phyloP scores from a whole-genome alignment of 352 stramenopile species.

The Pythium plurisporium region DNA sequence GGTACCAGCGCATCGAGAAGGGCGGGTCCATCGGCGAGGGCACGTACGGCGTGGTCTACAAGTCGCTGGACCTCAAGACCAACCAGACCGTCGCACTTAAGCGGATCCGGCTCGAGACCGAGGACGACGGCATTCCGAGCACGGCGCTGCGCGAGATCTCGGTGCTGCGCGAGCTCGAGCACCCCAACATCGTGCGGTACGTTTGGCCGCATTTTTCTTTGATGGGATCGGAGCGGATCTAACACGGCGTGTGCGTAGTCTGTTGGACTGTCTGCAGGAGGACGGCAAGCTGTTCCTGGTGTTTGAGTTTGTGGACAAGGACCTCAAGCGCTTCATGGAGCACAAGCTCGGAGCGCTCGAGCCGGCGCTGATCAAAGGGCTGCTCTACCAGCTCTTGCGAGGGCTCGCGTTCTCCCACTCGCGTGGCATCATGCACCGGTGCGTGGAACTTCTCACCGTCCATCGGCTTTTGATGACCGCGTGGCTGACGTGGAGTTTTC shows the following conservation, averaged over 20 bases:
- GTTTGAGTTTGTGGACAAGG: slow-evolving; percentile 99
- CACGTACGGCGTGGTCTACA: slow-evolving; percentile 99
- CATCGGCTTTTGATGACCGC: no score
- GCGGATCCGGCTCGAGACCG: slow-evolving; percentile 99
- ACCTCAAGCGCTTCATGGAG: slow-evolving; percentile 92
- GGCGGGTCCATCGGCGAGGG: slow-evolving; percentile 97
- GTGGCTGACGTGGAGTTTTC: no score
- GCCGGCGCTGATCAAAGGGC: slow-evolving; percentile 78
- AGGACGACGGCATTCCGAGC: slow-evolving; percentile 97
- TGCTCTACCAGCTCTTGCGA: slow-evolving; percentile 94
- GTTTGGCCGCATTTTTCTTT: no score
- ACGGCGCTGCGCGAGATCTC: slow-evolving; percentile 99
- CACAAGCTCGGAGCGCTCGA: slow-evolving; percentile 90
- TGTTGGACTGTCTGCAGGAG: slow-evolving; percentile 99
- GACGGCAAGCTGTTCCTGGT: slow-evolving; percentile 99
- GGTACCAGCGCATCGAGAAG: slow-evolving; percentile 93
- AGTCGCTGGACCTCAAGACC: slow-evolving; percentile 94
- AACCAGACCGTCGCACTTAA: slow-evolving; percentile 99
- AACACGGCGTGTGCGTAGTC: no score
- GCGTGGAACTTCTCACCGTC: no score
- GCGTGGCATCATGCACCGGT: slow-evolving; percentile 91
- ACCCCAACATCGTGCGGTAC: slow-evolving; percentile 98
- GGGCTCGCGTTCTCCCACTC: slow-evolving; percentile 99
- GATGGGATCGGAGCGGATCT: no score
- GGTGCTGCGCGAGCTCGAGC: slow-evolving; percentile 96